Evolutionary conservation across 1,139 yeast species (phyloP), one percentile per base, ranked within the genome.

Genomic region (Diutina siamensis): DNA sequence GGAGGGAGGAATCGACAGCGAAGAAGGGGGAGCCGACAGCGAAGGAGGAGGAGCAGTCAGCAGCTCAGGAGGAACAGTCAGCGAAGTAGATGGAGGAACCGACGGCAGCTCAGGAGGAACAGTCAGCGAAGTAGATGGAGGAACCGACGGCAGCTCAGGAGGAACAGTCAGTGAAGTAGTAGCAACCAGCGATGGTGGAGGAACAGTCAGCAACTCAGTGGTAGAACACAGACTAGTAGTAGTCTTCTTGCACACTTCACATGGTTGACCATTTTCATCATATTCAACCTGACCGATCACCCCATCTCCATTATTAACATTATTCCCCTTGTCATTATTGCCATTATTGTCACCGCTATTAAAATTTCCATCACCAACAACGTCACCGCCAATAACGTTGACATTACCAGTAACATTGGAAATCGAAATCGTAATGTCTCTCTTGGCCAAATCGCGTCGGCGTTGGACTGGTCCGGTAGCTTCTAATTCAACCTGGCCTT

Each of bases 191-290:
- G 25, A 18, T 2, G 22, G n/a, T 15, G 21, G n/a, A 18, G 38
- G 21, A 7, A 18, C 38, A 25, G 9, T 25, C 28, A 25, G 28
- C 9, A 5, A 7, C 10, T 25, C 28, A 25, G 28, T 25, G 28
- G 40, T 35, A 2, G 41, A 21, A n/a, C 27, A 9, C 41, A 8
- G 12, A 3, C 21, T 18, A 15, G 32, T 7, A 2, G 42, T 22
- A 4, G 42, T 22, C 32, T 38, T 22, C n/a, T 25, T 4, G 10
- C 42, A 38, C 18, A 25, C 33, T 12, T 22, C 21, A 25, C 42
- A 38, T 12, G 28, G 31, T 3, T 38, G 25, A 10, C 42, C 42
- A 25, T 38, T 38, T 15, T 38, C 42, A 25, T 38, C 42, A 15
- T 38, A 38, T 12, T n/a, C 21, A n/a, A 38, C 32, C n/a, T 25